phyloP scores from a whole-genome alignment of 139 green algal genomes.

The Haematococcus lacustris region DNA sequence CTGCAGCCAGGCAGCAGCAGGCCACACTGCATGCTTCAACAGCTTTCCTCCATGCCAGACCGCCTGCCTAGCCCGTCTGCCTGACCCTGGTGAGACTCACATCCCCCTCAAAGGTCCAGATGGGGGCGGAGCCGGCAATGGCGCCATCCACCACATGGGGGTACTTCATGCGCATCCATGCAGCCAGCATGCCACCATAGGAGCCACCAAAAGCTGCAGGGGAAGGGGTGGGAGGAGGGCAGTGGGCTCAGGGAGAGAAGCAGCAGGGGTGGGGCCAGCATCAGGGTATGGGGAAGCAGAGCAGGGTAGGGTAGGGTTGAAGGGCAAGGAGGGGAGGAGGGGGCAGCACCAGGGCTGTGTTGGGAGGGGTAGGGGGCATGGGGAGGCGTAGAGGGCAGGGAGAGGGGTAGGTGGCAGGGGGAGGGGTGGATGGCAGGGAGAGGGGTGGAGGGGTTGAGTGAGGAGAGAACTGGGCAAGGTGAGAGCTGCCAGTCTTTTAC shows the following conservation, averaged over 20 bases:
- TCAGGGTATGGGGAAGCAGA: too few relatives aligned
- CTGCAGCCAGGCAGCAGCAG: too few relatives aligned
- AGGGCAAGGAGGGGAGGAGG: background rate
- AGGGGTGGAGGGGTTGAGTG: background rate
- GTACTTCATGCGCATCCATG: conserved; percentile 81
- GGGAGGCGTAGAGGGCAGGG: background rate
- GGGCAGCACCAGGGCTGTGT: background rate
- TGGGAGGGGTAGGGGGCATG: background rate
- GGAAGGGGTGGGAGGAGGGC: background rate
- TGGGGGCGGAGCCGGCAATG: conserved; percentile 85
- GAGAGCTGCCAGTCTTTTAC: too few relatives aligned
- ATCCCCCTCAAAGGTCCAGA: conserved; percentile 77
- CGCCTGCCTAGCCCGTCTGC: too few relatives aligned
- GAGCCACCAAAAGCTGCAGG: conserved; percentile 67
- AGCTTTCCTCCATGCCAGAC: too few relatives aligned
- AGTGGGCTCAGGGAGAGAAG: too few relatives aligned
- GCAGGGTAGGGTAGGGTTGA: background rate
- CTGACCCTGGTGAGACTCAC: too few relatives aligned
- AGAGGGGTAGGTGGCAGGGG: background rate
- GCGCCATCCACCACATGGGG: conserved; percentile 67
- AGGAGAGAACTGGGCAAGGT: too few relatives aligned
- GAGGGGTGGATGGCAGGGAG: background rate
- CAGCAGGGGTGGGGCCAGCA: too few relatives aligned
- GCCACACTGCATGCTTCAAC: background rate
- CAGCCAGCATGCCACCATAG: conserved; percentile 80